Evolutionary conservation across 257 asterid species (phyloP).

Genomic region (Verbena officinalis): DNA sequence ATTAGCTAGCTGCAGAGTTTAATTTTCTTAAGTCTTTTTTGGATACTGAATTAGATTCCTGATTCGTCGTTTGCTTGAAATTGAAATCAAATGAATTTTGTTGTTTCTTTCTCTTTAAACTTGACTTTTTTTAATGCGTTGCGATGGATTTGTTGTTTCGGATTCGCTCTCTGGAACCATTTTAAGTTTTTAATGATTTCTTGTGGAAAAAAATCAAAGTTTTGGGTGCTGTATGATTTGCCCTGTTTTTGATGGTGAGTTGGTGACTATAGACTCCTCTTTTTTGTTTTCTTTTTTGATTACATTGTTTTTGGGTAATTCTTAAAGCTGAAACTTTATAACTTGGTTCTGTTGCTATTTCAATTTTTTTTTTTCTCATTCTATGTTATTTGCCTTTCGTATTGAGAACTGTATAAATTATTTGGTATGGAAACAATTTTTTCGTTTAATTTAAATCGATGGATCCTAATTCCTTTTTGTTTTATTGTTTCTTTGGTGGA

Average conservation of each 20-base stretch:
- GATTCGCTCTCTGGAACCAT: neutral
- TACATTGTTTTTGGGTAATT: neutral
- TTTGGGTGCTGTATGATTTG: neutral
- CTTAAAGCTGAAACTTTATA: constrained; percentile 9
- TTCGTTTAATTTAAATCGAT: neutral
- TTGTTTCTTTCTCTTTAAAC: neutral
- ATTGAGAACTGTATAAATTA: neutral
- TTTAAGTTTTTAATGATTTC: neutral
- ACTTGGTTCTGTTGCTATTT: neutral
- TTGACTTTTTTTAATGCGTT: constrained; percentile 5
- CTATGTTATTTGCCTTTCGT: neutral
- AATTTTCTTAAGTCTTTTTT: neutral
- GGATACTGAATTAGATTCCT: constrained; percentile 6
- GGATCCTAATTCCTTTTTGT: constrained; percentile 27
- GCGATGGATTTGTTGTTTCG: constrained; percentile 8
- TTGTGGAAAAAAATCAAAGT: neutral
- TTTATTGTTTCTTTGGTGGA: constrained; percentile 31
- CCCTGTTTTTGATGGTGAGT: constrained; percentile 11
- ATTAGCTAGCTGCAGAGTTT: constrained; percentile 16
- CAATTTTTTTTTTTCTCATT: neutral
- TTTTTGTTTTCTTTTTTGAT: no score
- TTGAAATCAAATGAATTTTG: neutral
- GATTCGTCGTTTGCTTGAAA: neutral
- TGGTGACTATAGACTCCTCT: neutral
- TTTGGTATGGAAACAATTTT: neutral